Conservation (phyloP, 192 early-diverging fungal genomes). For the Podila epigama region DNA sequence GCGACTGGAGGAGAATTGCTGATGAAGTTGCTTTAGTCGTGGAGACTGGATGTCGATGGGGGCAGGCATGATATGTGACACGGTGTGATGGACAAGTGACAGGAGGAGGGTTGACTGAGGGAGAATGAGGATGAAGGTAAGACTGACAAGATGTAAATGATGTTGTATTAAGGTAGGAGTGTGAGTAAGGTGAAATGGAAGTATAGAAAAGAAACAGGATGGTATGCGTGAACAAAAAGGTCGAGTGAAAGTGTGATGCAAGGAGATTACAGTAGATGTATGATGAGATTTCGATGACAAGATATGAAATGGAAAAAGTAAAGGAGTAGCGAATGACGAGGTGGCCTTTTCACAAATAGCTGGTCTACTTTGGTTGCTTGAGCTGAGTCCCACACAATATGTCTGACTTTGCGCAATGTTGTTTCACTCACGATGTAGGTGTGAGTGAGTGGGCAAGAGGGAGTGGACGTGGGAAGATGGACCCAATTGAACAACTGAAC, state of each 20-base stretch:
- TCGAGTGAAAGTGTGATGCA: background rate
- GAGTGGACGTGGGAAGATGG: background rate
- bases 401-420: no score
- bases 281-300: no score
- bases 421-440: background rate
- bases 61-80: conserved; percentile 11
- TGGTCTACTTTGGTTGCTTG: no score
- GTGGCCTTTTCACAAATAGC: no score
- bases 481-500: background rate
- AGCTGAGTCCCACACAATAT: no score
- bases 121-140: background rate
- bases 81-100: background rate
- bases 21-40: background rate
- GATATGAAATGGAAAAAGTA: no score
- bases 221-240: background rate
- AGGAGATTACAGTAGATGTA: background rate
- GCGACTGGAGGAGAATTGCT: background rate
- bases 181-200: background rate
- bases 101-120: background rate
- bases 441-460: background rate
- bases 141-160: background rate
- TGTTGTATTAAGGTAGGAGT: no score
- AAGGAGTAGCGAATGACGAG: no score
- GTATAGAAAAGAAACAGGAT: background rate
- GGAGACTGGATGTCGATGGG: conserved; percentile 19